Evolutionary conservation across 805 yeast genomes (phyloP), one percentile per base, ranked within the genome.

Genomic region (Candida anglica): DNA sequence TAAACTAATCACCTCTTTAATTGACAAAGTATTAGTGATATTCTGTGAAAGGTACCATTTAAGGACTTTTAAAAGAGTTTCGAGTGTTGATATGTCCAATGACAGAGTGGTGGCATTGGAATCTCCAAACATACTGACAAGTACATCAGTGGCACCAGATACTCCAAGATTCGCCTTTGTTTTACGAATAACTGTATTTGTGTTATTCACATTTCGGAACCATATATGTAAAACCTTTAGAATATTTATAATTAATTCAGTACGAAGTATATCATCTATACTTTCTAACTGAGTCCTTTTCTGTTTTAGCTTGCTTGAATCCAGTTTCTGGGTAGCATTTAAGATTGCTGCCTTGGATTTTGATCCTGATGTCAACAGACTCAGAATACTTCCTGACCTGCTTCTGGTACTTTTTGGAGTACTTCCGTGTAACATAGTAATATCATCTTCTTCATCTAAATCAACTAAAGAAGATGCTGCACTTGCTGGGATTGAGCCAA

Each of bases 1-100:
- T 28, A 58, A 37, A 21, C 42, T 40, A 3, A 64, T 41, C 7
- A 45, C 39, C 27, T 58, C 62, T 34, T 58, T 58, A 6, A 59
- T 41, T 11, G 51, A 37, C 6, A 16, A 18, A n/a, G 23, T n/a
- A 14, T 19, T 26, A 4, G 19, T 13, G 13, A 8, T 13, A 15
- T 30, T 15, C 10, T 37, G 30, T 6, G 37, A 37, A 23, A 57
- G 39, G 26, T 41, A 48, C 38, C 43, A 40, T 24, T 51, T 48
- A 11, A 47, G 26, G 7, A 25, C 34, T 3, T 30, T 26, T 28
- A 60, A 43, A 11, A 59, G 41, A 17, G 37, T 30, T 10, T 19
- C 19, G 13, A 56, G 25, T 10, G 42, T 40, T 11, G 28, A 8
- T 14, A 10, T n/a, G 5, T 25, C 14, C 17, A 32, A 19, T 6